Evolutionary conservation across 2,329 filamentous ascomycete genomes (phyloP).

Genomic region (Trichoderma sp.): DNA sequence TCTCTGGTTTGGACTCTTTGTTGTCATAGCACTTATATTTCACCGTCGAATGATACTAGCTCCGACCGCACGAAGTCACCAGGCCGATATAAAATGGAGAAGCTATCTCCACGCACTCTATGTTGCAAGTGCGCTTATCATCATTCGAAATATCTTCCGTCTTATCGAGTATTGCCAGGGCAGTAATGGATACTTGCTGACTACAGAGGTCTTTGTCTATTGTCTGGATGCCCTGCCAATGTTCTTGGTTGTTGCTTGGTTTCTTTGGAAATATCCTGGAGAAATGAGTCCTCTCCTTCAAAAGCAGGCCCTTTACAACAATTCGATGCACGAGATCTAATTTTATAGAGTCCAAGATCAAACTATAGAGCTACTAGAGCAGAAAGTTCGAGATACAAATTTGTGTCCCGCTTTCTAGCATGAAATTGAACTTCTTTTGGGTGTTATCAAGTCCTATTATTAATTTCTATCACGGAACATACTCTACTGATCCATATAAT

Average conservation of each 20-base stretch:
- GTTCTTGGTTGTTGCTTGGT: constrained; percentile 1
- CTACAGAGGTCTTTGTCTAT: background rate
- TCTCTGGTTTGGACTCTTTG: background rate
- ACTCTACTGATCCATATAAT: too few relatives aligned
- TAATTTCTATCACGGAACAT: too few relatives aligned
- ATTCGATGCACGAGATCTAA: background rate
- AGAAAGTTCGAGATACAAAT: too few relatives aligned
- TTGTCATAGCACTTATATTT: background rate
- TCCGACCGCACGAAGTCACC: background rate
- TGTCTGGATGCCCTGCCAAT: background rate
- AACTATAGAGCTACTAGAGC: background rate
- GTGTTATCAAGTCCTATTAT: too few relatives aligned
- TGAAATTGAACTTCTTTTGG: too few relatives aligned
- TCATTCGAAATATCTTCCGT: background rate
- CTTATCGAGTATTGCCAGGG: background rate
- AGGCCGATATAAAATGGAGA: background rate
- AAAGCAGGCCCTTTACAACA: background rate
- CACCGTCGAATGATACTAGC: background rate
- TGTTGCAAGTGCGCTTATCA: background rate
- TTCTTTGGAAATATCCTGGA: background rate
- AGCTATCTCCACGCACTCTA: background rate
- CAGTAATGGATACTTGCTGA: background rate
- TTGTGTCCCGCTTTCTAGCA: too few relatives aligned
- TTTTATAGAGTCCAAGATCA: background rate
- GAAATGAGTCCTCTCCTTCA: background rate